Conservation (phyloP, 768 basidiomycete species). For the Amanita subjunquillea region DNA sequence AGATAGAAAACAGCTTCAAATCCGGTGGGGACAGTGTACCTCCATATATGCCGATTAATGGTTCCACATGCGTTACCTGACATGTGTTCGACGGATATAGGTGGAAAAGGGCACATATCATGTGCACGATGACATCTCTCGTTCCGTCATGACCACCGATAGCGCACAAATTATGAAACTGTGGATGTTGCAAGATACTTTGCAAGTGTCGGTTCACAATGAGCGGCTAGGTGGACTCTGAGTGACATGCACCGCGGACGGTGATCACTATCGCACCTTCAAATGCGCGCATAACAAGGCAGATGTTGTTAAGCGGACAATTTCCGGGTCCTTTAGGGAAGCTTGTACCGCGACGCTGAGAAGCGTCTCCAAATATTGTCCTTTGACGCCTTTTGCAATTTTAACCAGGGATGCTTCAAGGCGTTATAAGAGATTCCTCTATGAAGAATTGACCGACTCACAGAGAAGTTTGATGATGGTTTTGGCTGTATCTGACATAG, state of each 20-base stretch:
- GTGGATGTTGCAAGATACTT: slow-evolving; percentile 58
- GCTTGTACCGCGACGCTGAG: slow-evolving; percentile 53
- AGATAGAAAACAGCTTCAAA: slow-evolving; percentile 57
- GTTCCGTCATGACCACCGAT: slow-evolving; percentile 14
- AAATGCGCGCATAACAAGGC: slow-evolving; percentile 17
- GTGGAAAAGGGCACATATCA: slow-evolving; percentile 60
- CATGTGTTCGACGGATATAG: slow-evolving; percentile 77
- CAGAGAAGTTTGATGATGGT: slow-evolving; percentile 25
- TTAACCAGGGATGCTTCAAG: slow-evolving; percentile 20
- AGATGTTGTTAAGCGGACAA: slow-evolving; percentile 32
- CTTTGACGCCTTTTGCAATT: slow-evolving; percentile 27
- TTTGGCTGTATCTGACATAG: slow-evolving; percentile 8
- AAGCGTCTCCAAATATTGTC: slow-evolving; percentile 62
- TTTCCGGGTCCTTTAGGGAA: slow-evolving; percentile 32
- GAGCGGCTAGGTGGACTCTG: slow-evolving; percentile 35
- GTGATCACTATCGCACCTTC: not conserved
- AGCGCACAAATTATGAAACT: slow-evolving; percentile 41
- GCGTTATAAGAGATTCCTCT: not conserved
- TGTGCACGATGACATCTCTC: slow-evolving; percentile 38
- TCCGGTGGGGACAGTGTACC: slow-evolving; percentile 66
- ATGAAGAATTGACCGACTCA: slow-evolving; percentile 14
- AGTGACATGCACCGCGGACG: not conserved
- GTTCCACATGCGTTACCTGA: slow-evolving; percentile 75
- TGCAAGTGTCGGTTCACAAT: slow-evolving; percentile 72
- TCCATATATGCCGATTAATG: slow-evolving; percentile 62